A percentile compares a stretch with the other conserved stretches of the same genome.
These are phyloP conservation scores for Microascus cirrosus DNA, from an alignment of 2,329 filamentous ascomycete species.

Conservation along the genomic window DNA sequence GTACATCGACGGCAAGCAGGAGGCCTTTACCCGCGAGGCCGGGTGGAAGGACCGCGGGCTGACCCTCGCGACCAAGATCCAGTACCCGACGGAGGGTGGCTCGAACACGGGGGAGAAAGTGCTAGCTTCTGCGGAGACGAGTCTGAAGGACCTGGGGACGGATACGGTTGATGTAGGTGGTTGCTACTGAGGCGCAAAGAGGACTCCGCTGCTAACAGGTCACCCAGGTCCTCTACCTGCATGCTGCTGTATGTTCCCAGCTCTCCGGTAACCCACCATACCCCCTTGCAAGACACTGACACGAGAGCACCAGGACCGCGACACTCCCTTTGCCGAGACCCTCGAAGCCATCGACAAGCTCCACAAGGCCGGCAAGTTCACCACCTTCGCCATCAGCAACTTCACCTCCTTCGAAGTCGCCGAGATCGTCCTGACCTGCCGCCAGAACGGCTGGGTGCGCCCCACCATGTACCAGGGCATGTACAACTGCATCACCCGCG, in stretches of 20 bases:
- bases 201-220: background rate
- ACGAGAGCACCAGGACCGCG: slow-evolving; percentile 33
- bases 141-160: slow-evolving; percentile 60
- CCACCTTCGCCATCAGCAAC: slow-evolving; percentile 69
- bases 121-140: slow-evolving; percentile 53
- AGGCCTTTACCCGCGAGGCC: slow-evolving; percentile 65
- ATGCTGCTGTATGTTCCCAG: slow-evolving; percentile 39
- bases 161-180: slow-evolving; percentile 55
- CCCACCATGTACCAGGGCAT: slow-evolving; percentile 81
- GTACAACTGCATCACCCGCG: slow-evolving; percentile 73
- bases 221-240: slow-evolving; percentile 57
- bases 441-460: slow-evolving; percentile 68
- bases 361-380: slow-evolving; percentile 79
- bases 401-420: slow-evolving; percentile 82
- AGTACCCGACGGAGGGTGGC: slow-evolving; percentile 50
- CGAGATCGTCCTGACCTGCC: slow-evolving; percentile 70
- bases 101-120: slow-evolving; percentile 53
- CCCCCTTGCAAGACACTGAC: background rate
- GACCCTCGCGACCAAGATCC: slow-evolving; percentile 64
- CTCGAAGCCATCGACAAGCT: slow-evolving; percentile 67
- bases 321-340: slow-evolving; percentile 67
- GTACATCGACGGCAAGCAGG: slow-evolving; percentile 64
- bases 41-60: slow-evolving; percentile 72
- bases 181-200: background rate
- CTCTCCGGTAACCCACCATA: background rate